Evolutionary conservation across 2,329 filamentous ascomycete species (phyloP).

Genomic region (Xylaria sp.): DNA sequence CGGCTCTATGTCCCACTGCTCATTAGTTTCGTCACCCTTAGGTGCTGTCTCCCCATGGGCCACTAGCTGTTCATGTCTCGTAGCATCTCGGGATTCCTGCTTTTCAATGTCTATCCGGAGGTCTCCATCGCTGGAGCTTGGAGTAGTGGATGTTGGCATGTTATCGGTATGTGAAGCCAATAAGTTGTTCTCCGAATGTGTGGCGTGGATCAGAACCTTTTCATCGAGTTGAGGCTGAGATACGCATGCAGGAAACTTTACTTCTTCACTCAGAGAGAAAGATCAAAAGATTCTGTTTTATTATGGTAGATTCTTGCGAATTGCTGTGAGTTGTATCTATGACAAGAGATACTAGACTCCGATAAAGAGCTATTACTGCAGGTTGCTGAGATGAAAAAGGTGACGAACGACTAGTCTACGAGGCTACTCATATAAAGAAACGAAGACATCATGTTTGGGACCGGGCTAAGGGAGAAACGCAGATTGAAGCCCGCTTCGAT

Average conservation of each 20-base stretch:
- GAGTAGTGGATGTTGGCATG: constrained; percentile 40
- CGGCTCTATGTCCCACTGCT: constrained; percentile 38
- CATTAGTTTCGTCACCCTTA: constrained; percentile 22
- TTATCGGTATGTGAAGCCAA: constrained; percentile 12
- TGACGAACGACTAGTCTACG: constrained; percentile 2
- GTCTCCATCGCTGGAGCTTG: constrained; percentile 43
- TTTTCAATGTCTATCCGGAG: constrained; percentile 46
- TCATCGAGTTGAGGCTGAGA: not conserved
- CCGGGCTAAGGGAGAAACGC: not conserved
- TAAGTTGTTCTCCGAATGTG: not conserved
- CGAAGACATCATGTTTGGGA: not conserved
- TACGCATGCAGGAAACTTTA: constrained; percentile 15
- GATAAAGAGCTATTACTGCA: not conserved
- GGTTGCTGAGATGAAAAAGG: not conserved
- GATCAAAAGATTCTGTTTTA: constrained; percentile 6
- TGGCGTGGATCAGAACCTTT: not conserved
- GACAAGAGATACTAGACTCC: constrained; percentile 5
- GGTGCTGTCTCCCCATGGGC: constrained; percentile 18
- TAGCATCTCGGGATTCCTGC: constrained; percentile 23
- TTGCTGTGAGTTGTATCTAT: constrained; percentile 23
- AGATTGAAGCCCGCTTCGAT: constrained; percentile 15
- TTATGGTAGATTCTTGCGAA: constrained; percentile 23
- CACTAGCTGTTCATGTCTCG: constrained; percentile 10
- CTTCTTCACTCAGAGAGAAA: constrained; percentile 23
- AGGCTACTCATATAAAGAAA: constrained; percentile 4